These are phyloP conservation scores for Dalbergia cochinchinensis DNA, from an alignment of 306 rosid genomes.

Conservation along the genomic window DNA sequence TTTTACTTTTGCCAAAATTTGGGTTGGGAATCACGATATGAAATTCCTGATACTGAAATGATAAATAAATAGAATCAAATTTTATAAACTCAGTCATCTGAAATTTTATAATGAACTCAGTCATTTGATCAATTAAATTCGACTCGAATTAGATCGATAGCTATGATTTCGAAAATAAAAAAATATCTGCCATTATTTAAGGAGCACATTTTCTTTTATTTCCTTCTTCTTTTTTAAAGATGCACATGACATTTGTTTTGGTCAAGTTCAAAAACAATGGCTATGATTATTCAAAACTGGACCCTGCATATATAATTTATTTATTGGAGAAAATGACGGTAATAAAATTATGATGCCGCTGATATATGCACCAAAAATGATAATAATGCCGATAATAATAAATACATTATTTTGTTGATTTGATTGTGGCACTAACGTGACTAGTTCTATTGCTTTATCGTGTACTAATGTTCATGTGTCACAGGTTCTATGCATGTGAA, in stretches of 20 bases:
- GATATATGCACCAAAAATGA: slow-evolving; percentile 8
- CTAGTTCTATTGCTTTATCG: too few species aligned
- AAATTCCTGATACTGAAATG: neutral
- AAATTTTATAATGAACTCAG: too few species aligned
- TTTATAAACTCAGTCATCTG: too few species aligned
- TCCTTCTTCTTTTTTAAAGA: neutral
- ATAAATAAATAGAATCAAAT: neutral
- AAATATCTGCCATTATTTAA: too few species aligned
- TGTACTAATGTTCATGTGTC: neutral
- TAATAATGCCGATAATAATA: neutral
- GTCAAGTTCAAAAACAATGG: slow-evolving; percentile 21
- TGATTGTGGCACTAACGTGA: neutral
- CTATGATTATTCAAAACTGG: slow-evolving; percentile 15
- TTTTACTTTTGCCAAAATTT: neutral
- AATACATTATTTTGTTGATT: neutral
- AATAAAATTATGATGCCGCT: slow-evolving; percentile 7
- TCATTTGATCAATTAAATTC: too few species aligned
- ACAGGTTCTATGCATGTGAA: slow-evolving; percentile 64
- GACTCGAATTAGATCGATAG: too few species aligned
- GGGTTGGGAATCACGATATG: neutral
- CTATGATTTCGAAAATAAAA: too few species aligned
- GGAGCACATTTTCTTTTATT: too few species aligned
- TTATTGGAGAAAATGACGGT: slow-evolving; percentile 31
- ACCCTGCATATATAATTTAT: slow-evolving; percentile 1
- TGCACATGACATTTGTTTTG: neutral